Evolutionary conservation across 371 early-diverging fungal species (phyloP).

Genomic region (Apophysomyces variabilis): DNA sequence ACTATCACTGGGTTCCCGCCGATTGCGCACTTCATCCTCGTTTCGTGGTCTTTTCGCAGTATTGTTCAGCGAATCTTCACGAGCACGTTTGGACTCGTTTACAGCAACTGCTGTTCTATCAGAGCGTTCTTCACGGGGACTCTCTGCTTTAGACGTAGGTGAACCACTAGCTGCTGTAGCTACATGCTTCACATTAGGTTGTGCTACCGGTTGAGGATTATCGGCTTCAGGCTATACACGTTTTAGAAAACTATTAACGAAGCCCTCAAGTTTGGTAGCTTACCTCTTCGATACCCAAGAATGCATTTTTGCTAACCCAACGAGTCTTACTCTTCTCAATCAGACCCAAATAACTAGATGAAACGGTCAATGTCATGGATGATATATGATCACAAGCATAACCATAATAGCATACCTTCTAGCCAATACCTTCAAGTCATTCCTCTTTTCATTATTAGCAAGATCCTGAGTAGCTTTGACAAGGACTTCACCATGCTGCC

Average conservation of each 20-base stretch:
- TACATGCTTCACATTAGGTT: not conserved
- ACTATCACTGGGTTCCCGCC: constrained; percentile 16
- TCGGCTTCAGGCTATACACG: constrained; percentile 11
- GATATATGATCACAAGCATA: not conserved
- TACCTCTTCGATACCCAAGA: constrained; percentile 32
- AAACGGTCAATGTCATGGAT: not conserved
- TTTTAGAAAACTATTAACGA: not conserved
- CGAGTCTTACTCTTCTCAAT: constrained; percentile 37
- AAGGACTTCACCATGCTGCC: constrained; percentile 54
- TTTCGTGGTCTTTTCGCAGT: constrained; percentile 12
- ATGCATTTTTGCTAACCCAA: constrained; percentile 38
- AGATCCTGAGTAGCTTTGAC: constrained; percentile 37
- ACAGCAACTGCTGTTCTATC: not conserved
- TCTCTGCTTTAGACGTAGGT: not conserved
- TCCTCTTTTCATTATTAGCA: constrained; percentile 36
- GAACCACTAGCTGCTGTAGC: not conserved
- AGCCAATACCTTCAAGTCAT: constrained; percentile 49
- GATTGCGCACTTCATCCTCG: constrained; percentile 18
- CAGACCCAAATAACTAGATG: constrained; percentile 34
- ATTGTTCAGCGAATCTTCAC: constrained; percentile 16
- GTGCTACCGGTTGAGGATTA: constrained; percentile 6
- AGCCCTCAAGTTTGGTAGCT: not conserved
- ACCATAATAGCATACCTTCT: constrained; percentile 23
- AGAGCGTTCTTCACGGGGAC: constrained; percentile 2
- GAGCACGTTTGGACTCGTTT: constrained; percentile 13